Evolutionary conservation across 108 stramenopile genomes (phyloP), one percentile per base, ranked within the genome.

Genomic region (Cyclotella atomus): DNA sequence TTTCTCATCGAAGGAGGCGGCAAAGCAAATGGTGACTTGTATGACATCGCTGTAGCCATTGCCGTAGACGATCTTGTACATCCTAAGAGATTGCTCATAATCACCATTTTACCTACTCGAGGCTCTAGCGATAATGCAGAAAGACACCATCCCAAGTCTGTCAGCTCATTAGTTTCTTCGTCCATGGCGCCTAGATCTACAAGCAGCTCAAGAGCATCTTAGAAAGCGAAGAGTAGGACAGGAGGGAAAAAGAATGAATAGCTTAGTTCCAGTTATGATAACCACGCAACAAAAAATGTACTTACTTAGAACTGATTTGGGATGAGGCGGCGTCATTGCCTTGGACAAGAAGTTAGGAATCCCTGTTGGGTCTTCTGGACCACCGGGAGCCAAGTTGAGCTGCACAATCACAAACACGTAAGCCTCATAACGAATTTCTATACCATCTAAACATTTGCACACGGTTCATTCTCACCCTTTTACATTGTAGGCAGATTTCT

Each of bases 321-420:
- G 66, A 60, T 92, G 91, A 2, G 91, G 91, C n/a, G 88, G 85
- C 21, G 84, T 81, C 61, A 92, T 83, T 24, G 91, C 91, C 64
- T 88, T 88, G 0, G 76, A 61, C 59, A 92, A 64, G 61, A 92
- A 89, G 25, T 83, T 79, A 0, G 87, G 86, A 53, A 92, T 87
- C 27, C 89, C 91, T 61, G 88, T 86, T 0, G 71, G 60, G 24
- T 89, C 91, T 44, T 88, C 87, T 9, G 81, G 79, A 4, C 87
- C 88, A 7, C 91, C 91, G 5, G 79, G 75, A 29, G 91, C 84
- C 20, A 90, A 76, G 20, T 84, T 77, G 3, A 92, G 59, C 56
- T 75, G 2, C 17, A 1, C 12, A n/a, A n/a, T n/a, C n/a, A n/a
- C n/a, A n/a, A n/a, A n/a, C n/a, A n/a, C n/a, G n/a, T n/a, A n/a